phyloP scores from a whole-genome alignment of 2,329 filamentous ascomycete species.

The Biscogniauxia mediterranea region DNA sequence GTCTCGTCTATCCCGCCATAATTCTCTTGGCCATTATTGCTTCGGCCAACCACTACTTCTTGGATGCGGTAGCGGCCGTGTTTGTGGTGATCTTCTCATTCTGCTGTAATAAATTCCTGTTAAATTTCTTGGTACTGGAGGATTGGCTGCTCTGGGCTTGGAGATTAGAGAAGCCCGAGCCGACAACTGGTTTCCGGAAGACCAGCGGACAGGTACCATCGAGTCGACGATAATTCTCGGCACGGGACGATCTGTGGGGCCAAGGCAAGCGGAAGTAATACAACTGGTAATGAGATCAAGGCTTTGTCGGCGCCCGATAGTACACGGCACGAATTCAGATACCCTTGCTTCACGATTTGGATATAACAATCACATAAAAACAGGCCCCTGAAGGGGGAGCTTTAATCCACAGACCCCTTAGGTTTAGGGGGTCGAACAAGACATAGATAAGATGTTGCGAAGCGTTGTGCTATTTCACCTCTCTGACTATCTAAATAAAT shows the following conservation, averaged over 20 bases:
- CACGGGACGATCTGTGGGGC: not conserved
- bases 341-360: not conserved
- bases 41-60: slow-evolving; percentile 62
- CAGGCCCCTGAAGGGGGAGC: not conserved
- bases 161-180: slow-evolving; percentile 62
- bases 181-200: slow-evolving; percentile 39
- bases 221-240: no score
- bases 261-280: not conserved
- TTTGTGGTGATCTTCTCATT: slow-evolving; percentile 61
- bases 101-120: slow-evolving; percentile 47
- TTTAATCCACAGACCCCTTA: not conserved
- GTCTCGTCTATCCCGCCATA: slow-evolving; percentile 51
- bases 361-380: not conserved
- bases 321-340: not conserved
- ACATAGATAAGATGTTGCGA: not conserved
- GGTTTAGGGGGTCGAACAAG: not conserved
- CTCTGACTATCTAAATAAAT: not conserved
- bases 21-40: slow-evolving; percentile 58
- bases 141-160: slow-evolving; percentile 63
- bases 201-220: not conserved
- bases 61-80: slow-evolving; percentile 65
- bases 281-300: not conserved
- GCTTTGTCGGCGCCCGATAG: not conserved
- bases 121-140: slow-evolving; percentile 62
- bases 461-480: not conserved